These are phyloP conservation scores for Tetraselmis chui DNA, from an alignment of 139 green algal species.

Conservation along the genomic window DNA sequence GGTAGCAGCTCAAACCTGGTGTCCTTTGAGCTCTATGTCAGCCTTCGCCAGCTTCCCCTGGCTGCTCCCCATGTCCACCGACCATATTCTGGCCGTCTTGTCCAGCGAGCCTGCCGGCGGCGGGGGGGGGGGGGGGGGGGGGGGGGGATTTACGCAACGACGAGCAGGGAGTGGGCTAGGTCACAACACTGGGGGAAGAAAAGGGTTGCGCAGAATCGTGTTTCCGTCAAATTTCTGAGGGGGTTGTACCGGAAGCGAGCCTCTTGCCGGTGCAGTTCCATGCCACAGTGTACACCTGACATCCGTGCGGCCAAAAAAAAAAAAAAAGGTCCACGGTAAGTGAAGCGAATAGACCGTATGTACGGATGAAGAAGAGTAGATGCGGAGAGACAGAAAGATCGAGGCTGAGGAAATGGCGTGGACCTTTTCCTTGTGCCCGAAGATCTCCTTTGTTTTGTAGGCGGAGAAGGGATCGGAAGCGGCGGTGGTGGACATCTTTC, in stretches of 20 bases:
- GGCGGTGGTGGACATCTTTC: no score
- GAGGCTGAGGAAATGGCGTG: background rate
- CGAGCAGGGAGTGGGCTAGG: no score
- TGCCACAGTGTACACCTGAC: background rate
- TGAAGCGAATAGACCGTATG: background rate
- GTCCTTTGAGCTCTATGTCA: constrained; percentile 7
- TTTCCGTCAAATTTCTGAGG: no score
- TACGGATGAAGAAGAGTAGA: no score
- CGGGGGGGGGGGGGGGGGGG: no score
- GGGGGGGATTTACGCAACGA: no score
- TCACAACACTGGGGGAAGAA: no score
- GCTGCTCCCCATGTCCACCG: background rate
- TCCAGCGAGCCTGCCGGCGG: background rate
- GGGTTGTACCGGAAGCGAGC: background rate
- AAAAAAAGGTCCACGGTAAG: background rate
- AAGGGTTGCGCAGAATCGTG: no score
- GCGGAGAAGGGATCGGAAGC: background rate
- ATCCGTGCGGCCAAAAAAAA: background rate
- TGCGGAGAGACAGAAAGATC: no score
- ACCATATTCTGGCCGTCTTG: background rate
- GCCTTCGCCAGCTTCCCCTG: background rate
- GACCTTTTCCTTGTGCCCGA: background rate
- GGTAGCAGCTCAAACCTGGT: no score
- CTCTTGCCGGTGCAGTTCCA: constrained; percentile 2
- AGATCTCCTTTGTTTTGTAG: background rate